Evolutionary conservation across 163 green algal species (phyloP), one percentile per base, ranked within the genome.

Genomic region (Scenedesmus sp.): DNA sequence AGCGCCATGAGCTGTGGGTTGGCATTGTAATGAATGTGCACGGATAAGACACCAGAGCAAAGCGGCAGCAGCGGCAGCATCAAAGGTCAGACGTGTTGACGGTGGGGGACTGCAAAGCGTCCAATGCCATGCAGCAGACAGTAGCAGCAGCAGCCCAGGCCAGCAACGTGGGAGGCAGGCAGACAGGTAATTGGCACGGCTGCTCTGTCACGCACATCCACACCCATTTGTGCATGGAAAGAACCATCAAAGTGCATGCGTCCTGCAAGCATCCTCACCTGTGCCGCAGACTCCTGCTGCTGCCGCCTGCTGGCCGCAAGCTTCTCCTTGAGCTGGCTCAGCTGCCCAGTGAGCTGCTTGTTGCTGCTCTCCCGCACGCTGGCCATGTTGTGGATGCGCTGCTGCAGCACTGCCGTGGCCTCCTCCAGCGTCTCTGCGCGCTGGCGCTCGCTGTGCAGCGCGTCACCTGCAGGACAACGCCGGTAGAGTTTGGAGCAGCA

Each of bases 311-410:
- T 91, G 26, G 26, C 54, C 2, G 66, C 74, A 26, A 91, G 76
- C 87, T 86, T 54, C n/a, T 77, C n/a, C 20, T 66, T 74, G 13
- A 91, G 87, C 74, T 79, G 66, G 26, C 55, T 59, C 18, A 91
- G 46, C 57, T 91, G 87, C 3, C 70, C 26, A 18, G 55, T 91
- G 3, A 91, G 87, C 87, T 91, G 56, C 34, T 79, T 52, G 56
- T 91, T 91, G 57, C 87, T 55, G 13, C 13, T 54, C 87, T 91
- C 87, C 8, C 87, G 66, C 15, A 87, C 26, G 16, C 15, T 62
- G 55, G 87, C 87, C 87, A 91, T 91, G 87, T 91, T 91, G 57
- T 4, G 15, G 57, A 91, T 91, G 76, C 87, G 87, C 20, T 79
- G n/a, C 56, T 87, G 74, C 59, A 91, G 87, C 16, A 54, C 57